Conservation (phyloP, 192 early-diverging fungal species). For the Kickxella alabastrina region DNA sequence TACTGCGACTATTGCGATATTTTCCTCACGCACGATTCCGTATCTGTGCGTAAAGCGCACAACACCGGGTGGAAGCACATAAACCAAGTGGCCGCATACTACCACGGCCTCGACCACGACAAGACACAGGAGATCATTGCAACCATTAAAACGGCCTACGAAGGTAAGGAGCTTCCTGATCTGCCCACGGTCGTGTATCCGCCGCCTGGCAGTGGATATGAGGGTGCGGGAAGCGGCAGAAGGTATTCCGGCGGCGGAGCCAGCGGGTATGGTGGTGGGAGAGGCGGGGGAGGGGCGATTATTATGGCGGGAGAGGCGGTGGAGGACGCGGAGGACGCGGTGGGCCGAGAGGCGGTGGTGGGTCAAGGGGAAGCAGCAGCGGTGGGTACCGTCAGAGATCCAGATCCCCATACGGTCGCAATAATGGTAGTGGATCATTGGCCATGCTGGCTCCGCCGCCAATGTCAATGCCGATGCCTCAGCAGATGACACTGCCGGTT, state of each 20-base stretch:
- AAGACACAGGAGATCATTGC: slow-evolving; percentile 83
- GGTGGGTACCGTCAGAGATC: slow-evolving; percentile 1
- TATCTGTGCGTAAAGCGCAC: slow-evolving; percentile 88
- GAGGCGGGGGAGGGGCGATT: not conserved
- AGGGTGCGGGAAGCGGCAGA: too few relatives aligned
- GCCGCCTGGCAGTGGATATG: not conserved
- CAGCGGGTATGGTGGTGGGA: too few relatives aligned
- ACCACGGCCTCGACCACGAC: slow-evolving; percentile 72
- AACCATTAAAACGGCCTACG: slow-evolving; percentile 70
- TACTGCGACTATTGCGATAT: slow-evolving; percentile 99
- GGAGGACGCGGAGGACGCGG: too few relatives aligned
- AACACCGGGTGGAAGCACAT: slow-evolving; percentile 95
- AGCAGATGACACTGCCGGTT: too few relatives aligned
- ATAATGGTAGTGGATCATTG: too few relatives aligned
- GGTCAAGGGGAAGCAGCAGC: not conserved
- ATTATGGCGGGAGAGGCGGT: too few relatives aligned
- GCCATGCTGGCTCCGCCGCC: too few relatives aligned
- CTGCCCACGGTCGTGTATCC: not conserved
- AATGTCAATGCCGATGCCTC: too few relatives aligned
- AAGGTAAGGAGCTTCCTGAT: slow-evolving; percentile 17
- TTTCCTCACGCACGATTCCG: slow-evolving; percentile 89
- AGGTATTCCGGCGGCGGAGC: too few relatives aligned
- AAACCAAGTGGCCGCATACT: slow-evolving; percentile 89
- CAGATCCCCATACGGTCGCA: not conserved
- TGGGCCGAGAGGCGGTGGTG: slow-evolving; percentile 2